Base-by-base conservation (phyloP, 176 grass and related monocot species). In the Chloris gayana region DNA sequence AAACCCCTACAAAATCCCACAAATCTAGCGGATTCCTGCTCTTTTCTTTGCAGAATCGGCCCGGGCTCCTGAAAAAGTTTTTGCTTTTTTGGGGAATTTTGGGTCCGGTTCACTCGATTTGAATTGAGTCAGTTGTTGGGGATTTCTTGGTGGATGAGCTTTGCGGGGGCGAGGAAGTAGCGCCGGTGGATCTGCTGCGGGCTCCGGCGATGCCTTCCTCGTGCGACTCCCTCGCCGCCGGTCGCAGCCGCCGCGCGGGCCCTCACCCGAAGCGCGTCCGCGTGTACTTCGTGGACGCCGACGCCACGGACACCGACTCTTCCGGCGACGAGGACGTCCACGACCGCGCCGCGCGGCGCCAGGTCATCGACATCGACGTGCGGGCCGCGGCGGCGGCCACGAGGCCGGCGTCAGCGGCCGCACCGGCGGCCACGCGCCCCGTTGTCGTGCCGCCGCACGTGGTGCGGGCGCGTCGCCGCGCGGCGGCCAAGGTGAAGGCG, bases 251-350 rank as follows among this genome's bases (percentile, higher is more conserved):
- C 82, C 77, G 77, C 35, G 24, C 2, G 8, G 72, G n/a, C 0
- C 27, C 71, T 1, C 34, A 10, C 4, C 87, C 72, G 3, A 89
- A 89, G 82, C 82, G 82, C 35, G 70, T 94, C 8, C 85, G 83
- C 25, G 73, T 94, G 39, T 85, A 21, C 83, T 90, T 87, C 83
- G 78, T 87, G 11, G 91, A 94, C 75, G 80, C 70, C 9, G 85
- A 90, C 66, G 91, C 91, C 49, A 94, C 91, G 26, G 91, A 93
- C 25, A 90, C 82, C 15, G 91, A 93, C 64, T 88, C 76, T 12
- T 75, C 81, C n/a, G 72, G 42, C 26, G 81, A 84, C 22, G 72
- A 72, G 56, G 87, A 24, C 3, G 74, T 68, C 41, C 82, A 19
- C 2, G 65, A 72, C 35, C 68, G 67, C 72, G 61, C 10, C 39